Evolutionary conservation across 805 yeast genomes (phyloP).

Genomic region (Candida palmyrensis): DNA sequence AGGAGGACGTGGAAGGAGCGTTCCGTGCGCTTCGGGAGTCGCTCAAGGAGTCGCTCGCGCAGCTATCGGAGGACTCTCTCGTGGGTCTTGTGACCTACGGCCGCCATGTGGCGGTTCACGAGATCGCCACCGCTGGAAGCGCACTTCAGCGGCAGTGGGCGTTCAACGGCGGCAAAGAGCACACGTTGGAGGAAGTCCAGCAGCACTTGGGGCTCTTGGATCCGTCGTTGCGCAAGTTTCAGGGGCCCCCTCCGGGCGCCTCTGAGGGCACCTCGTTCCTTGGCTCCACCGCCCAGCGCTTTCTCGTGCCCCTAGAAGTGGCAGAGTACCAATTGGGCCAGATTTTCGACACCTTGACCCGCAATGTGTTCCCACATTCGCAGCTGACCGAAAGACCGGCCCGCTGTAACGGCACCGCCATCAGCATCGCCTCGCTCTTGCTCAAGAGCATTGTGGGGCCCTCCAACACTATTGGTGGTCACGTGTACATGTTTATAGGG

Average conservation of each 20-base stretch:
- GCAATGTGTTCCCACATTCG: slow-evolving; percentile 46
- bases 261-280: slow-evolving; percentile 4
- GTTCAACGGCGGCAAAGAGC: slow-evolving; percentile 55
- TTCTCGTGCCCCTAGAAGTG: slow-evolving; percentile 40
- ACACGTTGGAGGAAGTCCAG: slow-evolving; percentile 44
- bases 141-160: slow-evolving; percentile 27
- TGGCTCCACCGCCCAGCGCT: slow-evolving; percentile 27
- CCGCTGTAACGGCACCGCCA: slow-evolving; percentile 58
- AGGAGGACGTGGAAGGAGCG: slow-evolving; percentile 42
- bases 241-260: slow-evolving; percentile 9
- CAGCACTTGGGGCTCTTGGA: slow-evolving; percentile 41
- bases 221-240: slow-evolving; percentile 12
- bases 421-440: slow-evolving; percentile 41
- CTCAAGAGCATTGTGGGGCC: slow-evolving; percentile 36
- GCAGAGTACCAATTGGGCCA: slow-evolving; percentile 48
- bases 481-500: slow-evolving; percentile 49
- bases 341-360: slow-evolving; percentile 43
- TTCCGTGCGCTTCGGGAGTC: slow-evolving; percentile 46
- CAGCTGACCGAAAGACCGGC: slow-evolving; percentile 41
- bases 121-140: slow-evolving; percentile 34
- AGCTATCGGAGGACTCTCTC: slow-evolving; percentile 50
- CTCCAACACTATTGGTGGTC: slow-evolving; percentile 46
- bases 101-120: slow-evolving; percentile 54
- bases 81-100: slow-evolving; percentile 60
- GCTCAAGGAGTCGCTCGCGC: slow-evolving; percentile 36